Evolutionary conservation across 345 rosid genomes (phyloP), one percentile per base, ranked within the genome.

Genomic region (Combretum micranthum): DNA sequence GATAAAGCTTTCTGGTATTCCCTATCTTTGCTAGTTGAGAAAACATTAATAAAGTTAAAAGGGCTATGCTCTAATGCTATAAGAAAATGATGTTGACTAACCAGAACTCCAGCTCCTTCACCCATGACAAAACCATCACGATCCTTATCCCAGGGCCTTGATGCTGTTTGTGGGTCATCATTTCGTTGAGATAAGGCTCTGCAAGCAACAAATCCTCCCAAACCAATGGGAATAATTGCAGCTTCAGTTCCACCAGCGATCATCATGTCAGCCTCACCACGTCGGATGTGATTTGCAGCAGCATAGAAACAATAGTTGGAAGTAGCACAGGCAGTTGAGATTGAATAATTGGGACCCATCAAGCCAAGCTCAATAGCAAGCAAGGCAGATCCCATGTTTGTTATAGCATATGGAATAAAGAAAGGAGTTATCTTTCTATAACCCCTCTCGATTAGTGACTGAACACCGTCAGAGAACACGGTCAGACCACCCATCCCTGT

Each of bases 201-300:
- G 45, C 97, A 94, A 16, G 99, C 99, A 63, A 87, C 89, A 68
- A 89, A 94, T 56, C 99, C 96, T 56, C 95, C 95, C 86, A 94
- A 73, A 16, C 95, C 99, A 59, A 90, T 81, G 54, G 99, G 99
- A 72, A 94, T 80, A 51, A 94, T 80, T 37, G 96, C 93, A 67
- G 99, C 99, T 78, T 87, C 99, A 18, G 96, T 90, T 73, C 99
- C 97, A 63, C 99, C 99, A 60, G 99, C 96, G 77, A 94, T 61
- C 90, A 94, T 94, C 84, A 94, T 57, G 68, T 94, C 97, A 67
- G 96, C 99, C 83, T 90, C 96, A 39, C 96, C 97, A n/a, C 93
- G 88, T 25, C 92, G 99, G 59, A 87, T 94, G 75, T 90, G 96
- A 56, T 94, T 90, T 16, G 99, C 97, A 78, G 99, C 99, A 63